These are phyloP conservation scores for Boletus tomentosulus DNA, from an alignment of 768 basidiomycete species.

Conservation along the genomic window DNA sequence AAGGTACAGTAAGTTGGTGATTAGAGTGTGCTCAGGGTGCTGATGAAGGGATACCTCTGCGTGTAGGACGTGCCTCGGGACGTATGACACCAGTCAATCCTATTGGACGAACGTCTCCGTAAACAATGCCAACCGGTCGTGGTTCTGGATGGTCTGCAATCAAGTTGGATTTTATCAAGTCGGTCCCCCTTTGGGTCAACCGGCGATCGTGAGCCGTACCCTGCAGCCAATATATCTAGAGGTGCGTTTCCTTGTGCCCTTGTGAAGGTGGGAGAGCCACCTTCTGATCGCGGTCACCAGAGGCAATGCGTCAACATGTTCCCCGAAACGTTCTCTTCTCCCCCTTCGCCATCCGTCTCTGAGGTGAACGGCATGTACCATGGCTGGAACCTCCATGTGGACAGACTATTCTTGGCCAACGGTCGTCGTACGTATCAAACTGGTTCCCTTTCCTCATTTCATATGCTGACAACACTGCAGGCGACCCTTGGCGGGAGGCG, in stretches of 20 bases:
- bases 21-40: neutral
- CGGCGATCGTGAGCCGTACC: slow-evolving; percentile 33
- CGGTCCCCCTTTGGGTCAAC: slow-evolving; percentile 35
- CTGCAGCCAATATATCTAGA: slow-evolving; percentile 28
- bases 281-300: slow-evolving; percentile 27
- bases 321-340: slow-evolving; percentile 49
- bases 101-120: slow-evolving; percentile 55
- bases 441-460: neutral
- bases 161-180: slow-evolving; percentile 54
- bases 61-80: slow-evolving; percentile 36
- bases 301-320: slow-evolving; percentile 72
- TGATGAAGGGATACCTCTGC: slow-evolving; percentile 34
- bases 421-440: slow-evolving; percentile 47
- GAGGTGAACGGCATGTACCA: slow-evolving; percentile 47
- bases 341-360: slow-evolving; percentile 41
- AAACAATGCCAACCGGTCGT: slow-evolving; percentile 56
- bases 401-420: slow-evolving; percentile 66
- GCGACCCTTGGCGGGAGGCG: slow-evolving; percentile 70
- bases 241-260: slow-evolving; percentile 9
- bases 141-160: slow-evolving; percentile 74
- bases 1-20: slow-evolving; percentile 38
- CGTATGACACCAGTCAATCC: slow-evolving; percentile 34
- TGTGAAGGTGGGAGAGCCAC: neutral
- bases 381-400: slow-evolving; percentile 59
- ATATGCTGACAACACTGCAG: slow-evolving; percentile 31